Percentiles rank a stretch among this genome's conserved stretches.
These are phyloP conservation scores for Candida fluviatilis DNA, from an alignment of 805 yeast genomes.

Conservation along the genomic window DNA sequence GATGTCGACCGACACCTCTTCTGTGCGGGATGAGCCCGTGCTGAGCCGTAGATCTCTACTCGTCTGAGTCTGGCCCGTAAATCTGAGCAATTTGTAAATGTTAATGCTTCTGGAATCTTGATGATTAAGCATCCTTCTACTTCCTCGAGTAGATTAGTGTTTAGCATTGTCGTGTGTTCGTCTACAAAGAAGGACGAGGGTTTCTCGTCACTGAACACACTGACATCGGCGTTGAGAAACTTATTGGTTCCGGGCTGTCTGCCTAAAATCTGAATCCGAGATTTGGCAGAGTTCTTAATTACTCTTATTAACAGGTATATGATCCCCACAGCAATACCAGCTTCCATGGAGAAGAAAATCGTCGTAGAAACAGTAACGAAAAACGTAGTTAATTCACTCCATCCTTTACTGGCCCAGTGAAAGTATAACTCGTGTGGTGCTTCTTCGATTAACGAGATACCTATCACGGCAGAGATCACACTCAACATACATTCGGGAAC, in stretches of 20 bases:
- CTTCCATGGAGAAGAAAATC: conserved; percentile 64
- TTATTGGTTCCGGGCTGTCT: conserved; percentile 38
- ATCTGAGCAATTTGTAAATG: conserved; percentile 82
- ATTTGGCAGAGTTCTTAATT: conserved; percentile 37
- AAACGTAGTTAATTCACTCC: conserved; percentile 60
- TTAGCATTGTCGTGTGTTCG: conserved; percentile 30
- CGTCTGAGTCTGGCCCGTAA: conserved; percentile 33
- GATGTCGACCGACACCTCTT: conserved; percentile 30
- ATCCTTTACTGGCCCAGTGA: conserved; percentile 71
- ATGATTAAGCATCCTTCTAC: conserved; percentile 68
- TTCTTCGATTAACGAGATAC: conserved; percentile 62
- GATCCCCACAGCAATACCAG: conserved; percentile 87
- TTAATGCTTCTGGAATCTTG: conserved; percentile 82
- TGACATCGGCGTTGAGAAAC: conserved; percentile 40
- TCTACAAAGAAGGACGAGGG: conserved; percentile 23
- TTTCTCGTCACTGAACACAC: conserved; percentile 8
- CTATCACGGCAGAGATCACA: conserved; percentile 76
- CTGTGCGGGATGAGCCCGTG: conserved; percentile 41
- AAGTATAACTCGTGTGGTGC: conserved; percentile 75
- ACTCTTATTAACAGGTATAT: conserved; percentile 76
- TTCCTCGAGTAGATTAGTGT: conserved; percentile 35
- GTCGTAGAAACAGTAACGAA: conserved; percentile 37
- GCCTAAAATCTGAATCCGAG: conserved; percentile 43
- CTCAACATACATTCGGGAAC: conserved; percentile 79
- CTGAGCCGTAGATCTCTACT: conserved; percentile 41